A percentile compares a stretch with the other conserved stretches of the same genome.
phyloP scores from a whole-genome alignment of 2,329 filamentous ascomycete genomes.

The Ceratocystis diversiconidia region DNA sequence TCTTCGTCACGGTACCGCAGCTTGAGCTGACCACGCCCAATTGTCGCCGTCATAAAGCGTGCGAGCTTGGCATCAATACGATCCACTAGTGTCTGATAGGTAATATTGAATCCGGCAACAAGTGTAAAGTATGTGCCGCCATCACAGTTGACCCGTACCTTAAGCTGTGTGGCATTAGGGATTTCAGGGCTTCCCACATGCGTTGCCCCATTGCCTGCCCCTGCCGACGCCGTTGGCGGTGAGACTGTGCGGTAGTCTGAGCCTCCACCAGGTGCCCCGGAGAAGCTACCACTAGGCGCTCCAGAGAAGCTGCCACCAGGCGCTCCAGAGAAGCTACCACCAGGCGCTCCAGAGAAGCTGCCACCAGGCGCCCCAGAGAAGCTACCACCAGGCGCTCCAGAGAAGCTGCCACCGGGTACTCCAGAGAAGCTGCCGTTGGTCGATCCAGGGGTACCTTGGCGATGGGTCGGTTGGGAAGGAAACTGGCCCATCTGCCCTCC shows the following conservation, averaged over 20 bases:
- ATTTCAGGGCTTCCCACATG: constrained; percentile 35
- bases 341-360: constrained; percentile 24
- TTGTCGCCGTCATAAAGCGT: constrained; percentile 70
- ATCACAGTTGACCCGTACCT: constrained; percentile 89
- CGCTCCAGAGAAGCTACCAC: constrained; percentile 28
- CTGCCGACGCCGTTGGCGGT: constrained; percentile 27
- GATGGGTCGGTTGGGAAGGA: constrained; percentile 39
- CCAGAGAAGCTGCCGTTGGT: constrained; percentile 26
- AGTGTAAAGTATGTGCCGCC: constrained; percentile 77
- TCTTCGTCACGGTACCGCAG: constrained; percentile 87
- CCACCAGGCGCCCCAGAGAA: constrained; percentile 26
- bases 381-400: not conserved
- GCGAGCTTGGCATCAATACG: constrained; percentile 91
- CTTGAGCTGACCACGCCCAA: constrained; percentile 68
- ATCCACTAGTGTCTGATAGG: constrained; percentile 84
- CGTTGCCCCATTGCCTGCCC: not conserved
- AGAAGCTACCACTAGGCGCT: constrained; percentile 27
- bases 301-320: constrained; percentile 22
- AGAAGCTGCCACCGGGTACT: constrained; percentile 23
- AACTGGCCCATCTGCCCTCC: constrained; percentile 42
- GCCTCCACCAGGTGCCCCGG: constrained; percentile 17
- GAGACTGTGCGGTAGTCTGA: constrained; percentile 32
- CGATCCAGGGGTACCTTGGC: constrained; percentile 33
- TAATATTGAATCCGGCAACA: constrained; percentile 92
- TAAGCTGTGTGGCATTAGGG: constrained; percentile 59